phyloP scores from a whole-genome alignment of 1,139 yeast species.

The Blastobotrys ciferrii region DNA sequence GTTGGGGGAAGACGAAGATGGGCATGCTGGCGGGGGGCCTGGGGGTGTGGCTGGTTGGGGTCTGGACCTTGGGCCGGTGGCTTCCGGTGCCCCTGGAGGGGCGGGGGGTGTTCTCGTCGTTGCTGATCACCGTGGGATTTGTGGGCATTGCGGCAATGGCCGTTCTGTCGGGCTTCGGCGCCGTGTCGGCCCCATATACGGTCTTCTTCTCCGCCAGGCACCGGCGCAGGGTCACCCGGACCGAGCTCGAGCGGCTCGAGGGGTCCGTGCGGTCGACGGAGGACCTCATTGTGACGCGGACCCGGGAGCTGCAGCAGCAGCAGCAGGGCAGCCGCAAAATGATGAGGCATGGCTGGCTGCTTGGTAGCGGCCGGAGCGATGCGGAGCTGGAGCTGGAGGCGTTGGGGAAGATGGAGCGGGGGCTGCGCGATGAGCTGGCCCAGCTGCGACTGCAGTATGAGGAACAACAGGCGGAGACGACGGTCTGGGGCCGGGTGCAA shows the following conservation, averaged over 20 bases:
- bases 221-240: conserved; percentile 30
- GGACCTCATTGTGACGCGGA: conserved; percentile 30
- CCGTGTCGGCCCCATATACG: conserved; percentile 63
- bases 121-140: conserved; percentile 59
- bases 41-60: conserved; percentile 33
- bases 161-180: conserved; percentile 68
- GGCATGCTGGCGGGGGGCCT: conserved; percentile 24
- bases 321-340: too few species aligned
- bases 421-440: conserved; percentile 35
- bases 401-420: conserved; percentile 44
- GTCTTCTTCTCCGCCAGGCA: conserved; percentile 35
- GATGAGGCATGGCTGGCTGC: background rate
- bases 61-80: conserved; percentile 34
- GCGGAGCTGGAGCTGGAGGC: conserved; percentile 72
- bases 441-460: conserved; percentile 27
- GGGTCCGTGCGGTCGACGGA: conserved; percentile 39
- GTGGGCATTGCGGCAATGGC: conserved; percentile 75
- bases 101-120: conserved; percentile 24
- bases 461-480: conserved; percentile 32
- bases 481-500: conserved; percentile 35
- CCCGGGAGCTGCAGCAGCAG: conserved; percentile 1
- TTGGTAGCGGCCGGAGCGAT: conserved; percentile 51
- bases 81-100: conserved; percentile 34
- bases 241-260: conserved; percentile 37
- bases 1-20: conserved; percentile 16